Base-by-base conservation (phyloP, 2,329 filamentous ascomycete species). In the Fusarium sp. region DNA sequence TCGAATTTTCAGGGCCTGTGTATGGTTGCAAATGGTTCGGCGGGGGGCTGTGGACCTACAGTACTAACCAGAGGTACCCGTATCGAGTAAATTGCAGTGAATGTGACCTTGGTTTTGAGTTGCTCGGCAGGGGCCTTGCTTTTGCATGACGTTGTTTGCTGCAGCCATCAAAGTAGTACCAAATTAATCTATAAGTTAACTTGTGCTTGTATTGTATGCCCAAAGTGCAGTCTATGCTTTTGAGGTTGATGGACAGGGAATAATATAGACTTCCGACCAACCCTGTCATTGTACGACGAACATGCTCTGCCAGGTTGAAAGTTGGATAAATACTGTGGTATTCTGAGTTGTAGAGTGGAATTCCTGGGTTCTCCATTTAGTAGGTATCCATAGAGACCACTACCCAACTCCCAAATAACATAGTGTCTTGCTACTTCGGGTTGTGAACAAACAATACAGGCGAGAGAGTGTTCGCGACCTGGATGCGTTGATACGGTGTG, bases 1-100 rank as follows among this genome's bases (percentile, higher is more conserved):
- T 67, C 65, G 64, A 68, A 65, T 65, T 65, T 65, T 65, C 62
- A 53, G 61, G 62, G 54, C 62, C 62, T 65, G 60, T 40, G 28
- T 31, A 31, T 31, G 28, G 28, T 31, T 31, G 28, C 28, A 61
- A 65, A 60, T 65, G 61, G 61, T 65, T 65, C 65, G 61, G 62
- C 46, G 38, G 67, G 68, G 76, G 78, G 76, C 76, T 77, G 76
- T 65, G 62, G 62, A 54, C 55, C 61, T 57, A 60, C 52, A 24
- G 40, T 57, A 46, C 31, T 21, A 40, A 22, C 14, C 40, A 59
- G 36, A 40, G 21, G 58, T 58, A 36, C 36, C 46, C 14, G 21
- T 42, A 21, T 42, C 17, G 50, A 56, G 40, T 53, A 57, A 55
- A 39, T 19, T 45, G 15, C 40, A 45, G 43, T 33, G 19, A 39